Base-by-base conservation (phyloP, 1,284 basidiomycete genomes). In the Bondarzewia mesenterica region DNA sequence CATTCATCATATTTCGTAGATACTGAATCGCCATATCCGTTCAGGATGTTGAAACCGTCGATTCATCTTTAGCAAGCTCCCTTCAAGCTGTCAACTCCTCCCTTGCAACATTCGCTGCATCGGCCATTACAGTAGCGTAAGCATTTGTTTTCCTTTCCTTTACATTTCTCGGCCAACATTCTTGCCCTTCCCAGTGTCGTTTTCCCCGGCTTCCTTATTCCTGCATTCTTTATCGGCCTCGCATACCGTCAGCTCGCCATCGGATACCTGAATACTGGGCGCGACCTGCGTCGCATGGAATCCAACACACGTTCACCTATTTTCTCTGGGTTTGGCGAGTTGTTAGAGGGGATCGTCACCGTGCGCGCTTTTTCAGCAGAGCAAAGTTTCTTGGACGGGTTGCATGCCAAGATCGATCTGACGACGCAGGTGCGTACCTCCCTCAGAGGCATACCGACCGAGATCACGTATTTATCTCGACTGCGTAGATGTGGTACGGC, bases 311-410 rank as follows among this genome's bases (percentile, higher is more conserved):
- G 82, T 14, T 85, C 81, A 3, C 85, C 84, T 0, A 85, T 88
- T 49, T 85, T 83, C 60, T 79, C 84, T 2, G 85, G 85, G 46
- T 91, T 93, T 58, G 78, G 77, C 5, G 91, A 95, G 63, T 65
- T 90, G 12, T 68, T 93, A 32, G 79, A 82, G 50, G 89, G 89
- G 18, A 84, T 92, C 44, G 75, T 89, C 40, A 85, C 87, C n/a
- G 89, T 95, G 35, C 80, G 93, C 43, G 93, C 92, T 0, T 96
- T 93, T 66, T 86, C 85, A 7, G 87, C 82, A 2, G 91, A 94
- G 58, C 69, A 70, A 36, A 71, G 78, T n/a, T 93, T 95, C 70
- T 73, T 93, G 57, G 75, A 86, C 48, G 73, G 75, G 44, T 68
- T 93, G 27, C 86, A 85, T 60, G 60, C 50, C 4, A 85, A 81